Evolutionary conservation across 2,329 filamentous ascomycete species (phyloP), one percentile per base, ranked within the genome.

Genomic region (Xylaria sp.): DNA sequence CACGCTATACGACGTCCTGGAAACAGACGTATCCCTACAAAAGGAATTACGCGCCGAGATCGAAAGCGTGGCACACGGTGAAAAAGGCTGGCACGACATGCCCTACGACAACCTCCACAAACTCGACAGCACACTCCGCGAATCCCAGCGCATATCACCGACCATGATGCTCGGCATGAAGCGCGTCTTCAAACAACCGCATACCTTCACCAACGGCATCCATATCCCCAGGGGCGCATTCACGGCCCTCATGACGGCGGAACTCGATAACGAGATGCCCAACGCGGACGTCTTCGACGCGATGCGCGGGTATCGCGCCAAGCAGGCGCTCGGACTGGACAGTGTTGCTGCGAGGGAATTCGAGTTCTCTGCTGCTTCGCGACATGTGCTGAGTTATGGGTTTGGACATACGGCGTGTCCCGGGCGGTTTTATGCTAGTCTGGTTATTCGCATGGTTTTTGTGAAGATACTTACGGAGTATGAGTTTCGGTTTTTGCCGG

Each of bases 371-470:
- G 68, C 72, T 7, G 73, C 73, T 1, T 70, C 66, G 19, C 51
- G 59, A 4, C 67, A 71, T 3, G 66, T 71, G 23, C 67, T 73
- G 5, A 67, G 63, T 6, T 77, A 76, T 55, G 75, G 75, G 0
- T 71, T 74, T 54, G 74, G 75, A 6, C 50, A 67, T 34, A 68
- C 73, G 48, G 67, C 72, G 0, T 74, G 73, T 55, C 72, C 73
- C 5, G 72, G 73, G 0, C 65, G 72, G 0, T 73, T 71, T 61
- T 72, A 72, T 52, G 72, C 72, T 0, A 60, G 62, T 18, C 61
- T 67, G 6, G 62, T 68, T 37, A 66, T 74, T 49, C 74, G 74
- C 62, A 68, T 72, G 46, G 56, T 72, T 5, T 37, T 73, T 44
- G 65, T 63, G 5, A 62, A 67, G 60, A 16, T 72, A 44, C 60